Conservation (phyloP, 2,329 filamentous ascomycete species). For the Zasmidium angulare region DNA sequence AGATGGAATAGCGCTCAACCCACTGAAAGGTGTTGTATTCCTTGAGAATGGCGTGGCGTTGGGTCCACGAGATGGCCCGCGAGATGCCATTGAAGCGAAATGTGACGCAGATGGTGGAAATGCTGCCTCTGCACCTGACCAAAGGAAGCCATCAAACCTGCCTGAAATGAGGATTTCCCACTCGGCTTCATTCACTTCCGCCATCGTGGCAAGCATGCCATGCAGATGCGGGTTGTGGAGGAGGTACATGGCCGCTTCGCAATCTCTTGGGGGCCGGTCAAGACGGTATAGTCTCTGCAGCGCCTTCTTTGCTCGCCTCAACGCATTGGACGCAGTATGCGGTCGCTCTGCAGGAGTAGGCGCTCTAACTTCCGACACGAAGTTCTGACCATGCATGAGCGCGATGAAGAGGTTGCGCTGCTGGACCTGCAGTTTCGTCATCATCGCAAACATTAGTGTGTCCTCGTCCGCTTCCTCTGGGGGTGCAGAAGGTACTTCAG, state of each 20-base stretch:
- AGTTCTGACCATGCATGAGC: conserved; percentile 63
- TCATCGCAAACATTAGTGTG: conserved; percentile 87
- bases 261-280: conserved; percentile 70
- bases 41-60: conserved; percentile 41
- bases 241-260: conserved; percentile 81
- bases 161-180: conserved; percentile 96
- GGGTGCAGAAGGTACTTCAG: conserved; percentile 69
- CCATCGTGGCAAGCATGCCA: conserved; percentile 80
- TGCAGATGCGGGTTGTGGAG: conserved; percentile 80
- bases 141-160: conserved; percentile 92
- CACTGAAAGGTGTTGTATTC: conserved; percentile 57
- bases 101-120: conserved; percentile 34
- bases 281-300: conserved; percentile 85
- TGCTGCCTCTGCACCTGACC: conserved; percentile 77
- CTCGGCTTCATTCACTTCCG: conserved; percentile 85
- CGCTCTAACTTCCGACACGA: conserved; percentile 56
- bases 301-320: conserved; percentile 73
- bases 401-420: conserved; percentile 81
- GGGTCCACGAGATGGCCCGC: conserved; percentile 42
- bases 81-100: conserved; percentile 30
- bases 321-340: conserved; percentile 58
- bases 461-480: conserved; percentile 92
- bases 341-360: conserved; percentile 60
- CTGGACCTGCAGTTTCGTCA: conserved; percentile 77
- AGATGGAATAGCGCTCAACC: conserved; percentile 54